phyloP scores from a whole-genome alignment of 2,329 filamentous ascomycete genomes.

The Chaetothyriales sp. region DNA sequence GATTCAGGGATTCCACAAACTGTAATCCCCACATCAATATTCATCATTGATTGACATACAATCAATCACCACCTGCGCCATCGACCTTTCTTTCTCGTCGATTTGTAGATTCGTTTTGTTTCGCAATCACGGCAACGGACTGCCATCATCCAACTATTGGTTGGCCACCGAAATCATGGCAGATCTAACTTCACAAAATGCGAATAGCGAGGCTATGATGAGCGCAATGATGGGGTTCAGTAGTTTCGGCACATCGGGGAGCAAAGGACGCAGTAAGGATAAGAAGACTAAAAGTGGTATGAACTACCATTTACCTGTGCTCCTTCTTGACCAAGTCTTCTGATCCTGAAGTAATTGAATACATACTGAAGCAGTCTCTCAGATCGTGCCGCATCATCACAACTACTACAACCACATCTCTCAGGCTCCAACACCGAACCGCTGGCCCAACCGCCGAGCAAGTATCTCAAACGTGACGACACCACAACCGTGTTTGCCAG shows the following conservation, averaged over 20 bases:
- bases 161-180: background rate
- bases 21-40: too few relatives aligned
- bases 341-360: background rate
- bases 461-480: background rate
- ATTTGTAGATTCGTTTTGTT: too few relatives aligned
- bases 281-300: conserved; percentile 5
- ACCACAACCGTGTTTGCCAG: too few relatives aligned
- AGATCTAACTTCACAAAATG: background rate
- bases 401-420: conserved; percentile 5
- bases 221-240: conserved; percentile 15
- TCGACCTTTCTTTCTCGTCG: background rate
- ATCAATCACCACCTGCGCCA: too few relatives aligned
- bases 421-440: background rate
- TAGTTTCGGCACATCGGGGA: conserved; percentile 10
- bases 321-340: background rate
- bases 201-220: conserved; percentile 8
- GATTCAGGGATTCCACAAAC: too few relatives aligned
- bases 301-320: background rate
- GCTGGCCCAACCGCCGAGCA: background rate
- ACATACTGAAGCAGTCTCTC: background rate
- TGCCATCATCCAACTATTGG: background rate
- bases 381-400: background rate
- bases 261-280: conserved; percentile 4
- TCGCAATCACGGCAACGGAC: too few relatives aligned
- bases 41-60: too few relatives aligned